These are phyloP conservation scores for Cercospora brassicicola DNA, from an alignment of 2,329 filamentous ascomycete genomes.

Conservation along the genomic window DNA sequence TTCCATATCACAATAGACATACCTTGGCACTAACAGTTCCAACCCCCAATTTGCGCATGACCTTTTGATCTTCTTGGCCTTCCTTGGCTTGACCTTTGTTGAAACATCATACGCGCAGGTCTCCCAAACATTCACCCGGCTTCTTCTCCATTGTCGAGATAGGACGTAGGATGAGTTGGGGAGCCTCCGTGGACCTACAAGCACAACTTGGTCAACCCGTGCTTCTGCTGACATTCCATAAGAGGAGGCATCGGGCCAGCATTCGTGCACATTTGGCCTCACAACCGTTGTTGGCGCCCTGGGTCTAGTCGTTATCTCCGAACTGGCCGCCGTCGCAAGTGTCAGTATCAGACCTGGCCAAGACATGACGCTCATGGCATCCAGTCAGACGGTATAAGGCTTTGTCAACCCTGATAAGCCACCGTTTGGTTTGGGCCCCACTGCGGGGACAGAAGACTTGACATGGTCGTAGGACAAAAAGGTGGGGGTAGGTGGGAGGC, in stretches of 20 bases:
- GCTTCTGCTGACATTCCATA: background rate
- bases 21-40: background rate
- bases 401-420: background rate
- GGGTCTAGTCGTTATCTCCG: background rate
- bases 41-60: background rate
- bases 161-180: no score
- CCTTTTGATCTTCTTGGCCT: background rate
- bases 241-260: background rate
- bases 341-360: background rate
- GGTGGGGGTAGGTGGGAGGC: background rate
- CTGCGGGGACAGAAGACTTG: background rate
- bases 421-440: background rate
- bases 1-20: background rate
- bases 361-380: background rate
- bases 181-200: no score
- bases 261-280: no score
- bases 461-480: background rate
- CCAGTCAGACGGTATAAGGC: background rate
- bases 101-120: background rate
- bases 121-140: conserved; percentile 13
- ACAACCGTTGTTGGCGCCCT: background rate
- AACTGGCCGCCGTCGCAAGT: background rate
- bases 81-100: background rate
- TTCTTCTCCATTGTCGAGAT: conserved; percentile 27
- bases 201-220: background rate